Percentiles rank a stretch among this genome's conserved stretches.
phyloP scores from a whole-genome alignment of 768 basidiomycete species.

The Kwoniella bestiolae region DNA sequence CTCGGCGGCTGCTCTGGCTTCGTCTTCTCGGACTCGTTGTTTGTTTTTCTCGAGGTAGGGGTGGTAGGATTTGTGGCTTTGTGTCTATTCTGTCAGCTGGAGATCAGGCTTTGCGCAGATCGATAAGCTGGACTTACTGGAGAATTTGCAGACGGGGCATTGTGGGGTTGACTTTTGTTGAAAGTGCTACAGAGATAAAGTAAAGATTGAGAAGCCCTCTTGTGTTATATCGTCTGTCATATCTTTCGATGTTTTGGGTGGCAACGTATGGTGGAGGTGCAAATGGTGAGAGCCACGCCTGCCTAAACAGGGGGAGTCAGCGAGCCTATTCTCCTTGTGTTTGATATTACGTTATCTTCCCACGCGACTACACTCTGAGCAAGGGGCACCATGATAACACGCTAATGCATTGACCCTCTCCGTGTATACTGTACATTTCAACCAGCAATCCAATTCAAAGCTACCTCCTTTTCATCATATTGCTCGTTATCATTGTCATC shows the following conservation, averaged over 20 bases:
- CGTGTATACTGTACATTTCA: no score
- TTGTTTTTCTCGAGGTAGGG: conserved; percentile 59
- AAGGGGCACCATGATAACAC: conserved; percentile 10
- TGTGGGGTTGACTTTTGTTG: no score
- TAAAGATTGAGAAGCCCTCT: no score
- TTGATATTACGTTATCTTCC: neutral
- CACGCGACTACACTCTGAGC: conserved; percentile 7
- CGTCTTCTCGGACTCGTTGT: conserved; percentile 57
- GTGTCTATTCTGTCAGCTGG: neutral
- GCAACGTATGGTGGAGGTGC: neutral
- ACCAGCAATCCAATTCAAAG: no score
- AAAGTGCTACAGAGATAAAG: neutral
- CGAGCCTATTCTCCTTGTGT: neutral
- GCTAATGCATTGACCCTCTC: no score
- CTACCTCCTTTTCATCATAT: neutral
- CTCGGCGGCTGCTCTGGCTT: conserved; percentile 52
- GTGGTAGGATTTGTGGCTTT: conserved; percentile 58
- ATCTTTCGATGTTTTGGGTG: neutral
- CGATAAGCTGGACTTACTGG: conserved; percentile 33
- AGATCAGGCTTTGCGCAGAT: neutral
- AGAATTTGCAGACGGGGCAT: conserved; percentile 59
- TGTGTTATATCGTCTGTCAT: no score
- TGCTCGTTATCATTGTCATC: neutral
- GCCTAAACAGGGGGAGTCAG: no score
- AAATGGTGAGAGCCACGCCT: no score